Evolutionary conservation across 2,329 filamentous ascomycete species (phyloP).

Genomic region (Calonectria crousiana): DNA sequence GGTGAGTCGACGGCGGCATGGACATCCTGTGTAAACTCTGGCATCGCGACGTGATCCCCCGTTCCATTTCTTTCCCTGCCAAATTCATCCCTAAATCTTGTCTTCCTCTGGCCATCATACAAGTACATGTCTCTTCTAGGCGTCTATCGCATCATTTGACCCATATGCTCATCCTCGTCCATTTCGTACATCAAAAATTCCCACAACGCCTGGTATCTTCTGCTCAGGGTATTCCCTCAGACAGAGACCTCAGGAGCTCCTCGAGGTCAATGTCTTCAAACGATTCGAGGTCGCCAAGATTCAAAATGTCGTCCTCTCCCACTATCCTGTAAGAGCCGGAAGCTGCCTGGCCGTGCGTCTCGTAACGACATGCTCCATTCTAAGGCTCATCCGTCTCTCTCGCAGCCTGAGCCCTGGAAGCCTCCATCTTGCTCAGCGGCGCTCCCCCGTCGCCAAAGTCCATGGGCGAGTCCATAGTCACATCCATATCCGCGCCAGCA

Average conservation of each 20-base stretch:
- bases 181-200: constrained; percentile 30
- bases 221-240: constrained; percentile 35
- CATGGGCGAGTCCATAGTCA: constrained; percentile 40
- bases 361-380: constrained; percentile 32
- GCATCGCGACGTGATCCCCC: constrained; percentile 44
- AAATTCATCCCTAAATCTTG: constrained; percentile 39
- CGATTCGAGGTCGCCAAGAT: constrained; percentile 41
- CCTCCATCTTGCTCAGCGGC: constrained; percentile 11
- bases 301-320: constrained; percentile 22
- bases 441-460: constrained; percentile 30
- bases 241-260: constrained; percentile 42
- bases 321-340: constrained; percentile 15
- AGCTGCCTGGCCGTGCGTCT: constrained; percentile 30
- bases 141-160: constrained; percentile 37
- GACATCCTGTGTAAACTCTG: constrained; percentile 43
- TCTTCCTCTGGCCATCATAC: constrained; percentile 36
- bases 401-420: constrained; percentile 30
- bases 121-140: constrained; percentile 38
- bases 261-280: constrained; percentile 46
- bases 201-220: constrained; percentile 41
- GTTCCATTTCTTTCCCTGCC: constrained; percentile 45
- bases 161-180: constrained; percentile 27
- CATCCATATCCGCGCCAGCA: constrained; percentile 27
- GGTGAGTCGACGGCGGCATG: constrained; percentile 32
- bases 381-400: constrained; percentile 36